These are phyloP conservation scores for Solanum clarkiae DNA, from an alignment of 257 asterid genomes.

Conservation along the genomic window DNA sequence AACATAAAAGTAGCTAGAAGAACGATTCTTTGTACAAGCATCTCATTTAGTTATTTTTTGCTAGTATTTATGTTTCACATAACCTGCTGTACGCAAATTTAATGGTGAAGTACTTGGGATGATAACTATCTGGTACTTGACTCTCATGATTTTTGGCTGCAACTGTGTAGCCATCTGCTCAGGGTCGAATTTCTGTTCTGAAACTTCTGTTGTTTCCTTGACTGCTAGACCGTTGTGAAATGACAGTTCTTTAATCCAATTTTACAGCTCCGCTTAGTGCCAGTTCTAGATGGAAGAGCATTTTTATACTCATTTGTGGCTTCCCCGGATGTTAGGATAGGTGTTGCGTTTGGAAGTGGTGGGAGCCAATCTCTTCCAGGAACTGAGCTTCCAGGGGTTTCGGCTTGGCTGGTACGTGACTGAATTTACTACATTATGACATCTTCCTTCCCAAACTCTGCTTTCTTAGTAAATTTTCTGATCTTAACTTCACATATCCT, in stretches of 20 bases:
- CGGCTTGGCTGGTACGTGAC: conserved; percentile 88
- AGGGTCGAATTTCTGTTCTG: not conserved
- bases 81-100: not conserved
- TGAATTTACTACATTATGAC: not conserved
- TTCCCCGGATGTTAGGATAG: conserved; percentile 85
- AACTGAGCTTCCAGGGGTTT: conserved; percentile 93
- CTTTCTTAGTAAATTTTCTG: not conserved
- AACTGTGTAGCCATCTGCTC: not conserved
- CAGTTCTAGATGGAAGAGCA: conserved; percentile 90
- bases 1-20: not conserved
- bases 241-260: not conserved
- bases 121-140: not conserved
- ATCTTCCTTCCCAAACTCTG: not conserved
- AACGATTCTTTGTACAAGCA: not conserved
- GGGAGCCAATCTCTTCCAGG: conserved; percentile 97
- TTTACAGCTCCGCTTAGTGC: conserved; percentile 70
- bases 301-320: conserved; percentile 64
- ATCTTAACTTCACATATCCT: not conserved
- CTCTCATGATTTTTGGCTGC: not conserved
- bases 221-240: not conserved
- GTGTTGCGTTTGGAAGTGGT: conserved; percentile 94
- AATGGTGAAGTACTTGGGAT: not conserved
- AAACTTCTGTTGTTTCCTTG: not conserved
- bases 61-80: not conserved
- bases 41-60: not conserved